A percentile compares a stretch with the other conserved stretches of the same genome.
Conservation (phyloP, 2,329 filamentous ascomycete genomes). For the Trichoderma sp. region DNA sequence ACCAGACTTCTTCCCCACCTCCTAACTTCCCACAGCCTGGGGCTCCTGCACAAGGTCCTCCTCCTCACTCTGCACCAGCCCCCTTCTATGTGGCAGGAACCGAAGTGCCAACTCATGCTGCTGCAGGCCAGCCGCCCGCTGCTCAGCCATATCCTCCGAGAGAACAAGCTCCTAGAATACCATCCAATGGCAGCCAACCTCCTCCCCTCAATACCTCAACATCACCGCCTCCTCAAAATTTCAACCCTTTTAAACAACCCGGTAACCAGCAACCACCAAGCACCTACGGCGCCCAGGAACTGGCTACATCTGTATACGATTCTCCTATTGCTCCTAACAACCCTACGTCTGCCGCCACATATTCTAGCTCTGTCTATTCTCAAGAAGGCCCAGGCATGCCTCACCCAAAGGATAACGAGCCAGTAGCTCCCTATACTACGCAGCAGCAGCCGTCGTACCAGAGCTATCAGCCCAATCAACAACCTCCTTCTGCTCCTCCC, state of each 20-base stretch:
- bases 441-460: constrained; percentile 42
- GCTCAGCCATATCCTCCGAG: constrained; percentile 52
- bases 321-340: constrained; percentile 62
- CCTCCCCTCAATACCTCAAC: constrained; percentile 49
- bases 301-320: constrained; percentile 75
- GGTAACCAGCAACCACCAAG: constrained; percentile 26
- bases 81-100: constrained; percentile 66
- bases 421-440: constrained; percentile 29
- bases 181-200: constrained; percentile 47
- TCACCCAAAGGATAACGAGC: constrained; percentile 29
- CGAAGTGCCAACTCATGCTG: constrained; percentile 46
- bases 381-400: constrained; percentile 42
- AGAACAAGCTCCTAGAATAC: constrained; percentile 50
- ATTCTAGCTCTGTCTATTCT: constrained; percentile 47
- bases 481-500: constrained; percentile 40
- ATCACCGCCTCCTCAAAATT: constrained; percentile 47
- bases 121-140: constrained; percentile 27
- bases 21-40: constrained; percentile 54
- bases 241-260: constrained; percentile 44
- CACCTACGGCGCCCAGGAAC: constrained; percentile 62
- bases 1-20: constrained; percentile 46
- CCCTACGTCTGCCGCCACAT: constrained; percentile 42
- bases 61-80: constrained; percentile 40
- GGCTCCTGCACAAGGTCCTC: constrained; percentile 36
- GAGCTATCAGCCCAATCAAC: constrained; percentile 39